Conservation (phyloP, 2,329 filamentous ascomycete species). For the Cercospora sesami region DNA sequence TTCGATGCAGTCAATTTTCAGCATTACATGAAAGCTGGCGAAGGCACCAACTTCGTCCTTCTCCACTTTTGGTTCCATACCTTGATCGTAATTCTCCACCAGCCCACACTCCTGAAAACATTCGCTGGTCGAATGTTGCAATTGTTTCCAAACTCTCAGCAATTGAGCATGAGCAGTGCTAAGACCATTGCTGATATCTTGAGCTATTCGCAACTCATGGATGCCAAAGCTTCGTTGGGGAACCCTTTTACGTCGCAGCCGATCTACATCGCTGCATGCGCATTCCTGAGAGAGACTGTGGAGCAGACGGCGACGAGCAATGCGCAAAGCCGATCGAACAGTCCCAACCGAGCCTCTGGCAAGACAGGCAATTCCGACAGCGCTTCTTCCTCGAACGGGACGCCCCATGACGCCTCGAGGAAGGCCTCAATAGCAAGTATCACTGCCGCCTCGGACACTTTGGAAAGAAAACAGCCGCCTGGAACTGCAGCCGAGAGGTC, state of each 20-base stretch:
- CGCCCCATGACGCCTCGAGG: slow-evolving; percentile 17
- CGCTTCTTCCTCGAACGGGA: slow-evolving; percentile 14
- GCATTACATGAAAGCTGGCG: slow-evolving; percentile 74
- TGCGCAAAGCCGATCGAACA: slow-evolving; percentile 52
- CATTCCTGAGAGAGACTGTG: slow-evolving; percentile 80
- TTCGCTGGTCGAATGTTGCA: slow-evolving; percentile 70
- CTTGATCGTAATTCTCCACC: slow-evolving; percentile 79
- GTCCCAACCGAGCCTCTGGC: slow-evolving; percentile 44
- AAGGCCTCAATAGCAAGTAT: slow-evolving; percentile 22
- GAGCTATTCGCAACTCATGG: slow-evolving; percentile 80
- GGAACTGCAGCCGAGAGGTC: slow-evolving; percentile 33
- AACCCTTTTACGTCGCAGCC: slow-evolving; percentile 87
- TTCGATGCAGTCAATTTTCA: slow-evolving; percentile 88
- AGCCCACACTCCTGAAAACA: slow-evolving; percentile 77
- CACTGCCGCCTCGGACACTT: slow-evolving; percentile 4
- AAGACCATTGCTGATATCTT: slow-evolving; percentile 90
- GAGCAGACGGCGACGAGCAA: slow-evolving; percentile 65
- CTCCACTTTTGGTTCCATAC: slow-evolving; percentile 89
- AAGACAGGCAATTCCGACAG: slow-evolving; percentile 16
- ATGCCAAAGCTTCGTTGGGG: slow-evolving; percentile 80
- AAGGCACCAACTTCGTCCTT: slow-evolving; percentile 83
- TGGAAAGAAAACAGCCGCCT: slow-evolving; percentile 19
- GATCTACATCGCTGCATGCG: slow-evolving; percentile 87
- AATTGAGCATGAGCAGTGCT: slow-evolving; percentile 80
- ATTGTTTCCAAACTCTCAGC: slow-evolving; percentile 75